Base-by-base conservation (phyloP, 345 rosid genomes). In the Arabis hirsuta region DNA sequence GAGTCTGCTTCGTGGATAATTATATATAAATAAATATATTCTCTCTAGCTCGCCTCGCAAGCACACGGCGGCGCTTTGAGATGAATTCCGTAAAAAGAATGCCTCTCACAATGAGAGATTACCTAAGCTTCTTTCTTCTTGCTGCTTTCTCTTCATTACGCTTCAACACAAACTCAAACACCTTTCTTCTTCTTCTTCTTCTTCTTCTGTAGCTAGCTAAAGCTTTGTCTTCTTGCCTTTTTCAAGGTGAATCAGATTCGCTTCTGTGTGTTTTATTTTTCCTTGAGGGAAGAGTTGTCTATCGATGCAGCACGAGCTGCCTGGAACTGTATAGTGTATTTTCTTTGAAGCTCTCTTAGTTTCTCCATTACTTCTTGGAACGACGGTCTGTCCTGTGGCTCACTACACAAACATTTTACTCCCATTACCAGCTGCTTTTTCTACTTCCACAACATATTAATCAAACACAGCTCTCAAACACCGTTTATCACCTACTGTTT, bases 361-460 rank as follows among this genome's bases (percentile, higher is more conserved):
- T 65, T 91, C 53, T 91, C 91, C 79, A 94, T 75, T 9, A 94
- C 77, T 77, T 89, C 96, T 81, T 87, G 97, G 88, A 94, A 88
- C 2, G 90, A 56, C n/a, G 98, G 96, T 39, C 97, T 87, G 60
- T 70, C 2, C 59, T 81, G 82, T 12, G 93, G 85, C 82, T 94
- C 97, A 42, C 98, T 94, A 91, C 71, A 67, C 26, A 67, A 10
- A 12, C 7, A 47, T 27, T 51, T 54, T 19, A 75, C 64, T 67
- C 20, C 26, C 64, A 8, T 74, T 67, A 74, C 68, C 55, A 59
- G n/a, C 48, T 34, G 38, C 26, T 43, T 19, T 38, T 3, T 58
- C 13, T 43, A 51, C 65, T 43, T 43, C 19, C 24, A 9, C 27
- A 7, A 42, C 32, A 24, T 29, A 62, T 22, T 53, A 42, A 14